Evolutionary conservation across 2,329 filamentous ascomycete species (phyloP).

Genomic region (Aspergillus aculeatus): DNA sequence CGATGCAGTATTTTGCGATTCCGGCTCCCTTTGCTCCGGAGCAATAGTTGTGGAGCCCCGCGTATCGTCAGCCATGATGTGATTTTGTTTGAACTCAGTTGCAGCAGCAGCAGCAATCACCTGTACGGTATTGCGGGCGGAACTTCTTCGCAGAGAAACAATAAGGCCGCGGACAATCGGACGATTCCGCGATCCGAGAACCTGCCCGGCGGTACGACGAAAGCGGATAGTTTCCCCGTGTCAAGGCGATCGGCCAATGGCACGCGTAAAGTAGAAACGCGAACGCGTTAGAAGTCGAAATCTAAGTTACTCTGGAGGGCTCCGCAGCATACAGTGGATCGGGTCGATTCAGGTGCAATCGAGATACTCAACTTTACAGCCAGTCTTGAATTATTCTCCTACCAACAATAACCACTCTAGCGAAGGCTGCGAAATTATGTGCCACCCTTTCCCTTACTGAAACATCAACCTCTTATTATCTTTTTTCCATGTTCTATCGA

Average conservation of each 20-base stretch:
- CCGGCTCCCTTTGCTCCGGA: constrained; percentile 13
- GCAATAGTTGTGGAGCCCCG: constrained; percentile 26
- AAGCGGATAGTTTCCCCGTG: constrained; percentile 22
- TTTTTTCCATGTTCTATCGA: constrained; percentile 26
- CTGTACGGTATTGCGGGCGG: background rate
- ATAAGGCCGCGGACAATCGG: constrained; percentile 10
- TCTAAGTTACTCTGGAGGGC: constrained; percentile 6
- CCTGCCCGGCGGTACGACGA: background rate
- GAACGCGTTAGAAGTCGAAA: constrained; percentile 32
- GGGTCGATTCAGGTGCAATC: constrained; percentile 10
- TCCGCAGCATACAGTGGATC: constrained; percentile 14
- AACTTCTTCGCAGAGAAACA: constrained; percentile 15
- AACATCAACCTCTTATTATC: background rate
- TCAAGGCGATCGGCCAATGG: constrained; percentile 18
- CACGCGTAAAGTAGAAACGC: constrained; percentile 34
- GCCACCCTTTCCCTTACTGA: constrained; percentile 9
- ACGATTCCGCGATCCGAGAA: constrained; percentile 13
- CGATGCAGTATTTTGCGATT: constrained; percentile 18
- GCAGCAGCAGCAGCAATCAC: constrained; percentile 6
- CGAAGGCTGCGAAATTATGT: constrained; percentile 12
- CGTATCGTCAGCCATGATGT: constrained; percentile 42
- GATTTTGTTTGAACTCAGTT: constrained; percentile 1
- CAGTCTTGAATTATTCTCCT: background rate
- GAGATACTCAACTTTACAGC: constrained; percentile 8
- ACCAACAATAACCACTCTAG: background rate